Evolutionary conservation across 2,329 filamentous ascomycete genomes (phyloP).

Genomic region (Pseudogymnoascus sp.): DNA sequence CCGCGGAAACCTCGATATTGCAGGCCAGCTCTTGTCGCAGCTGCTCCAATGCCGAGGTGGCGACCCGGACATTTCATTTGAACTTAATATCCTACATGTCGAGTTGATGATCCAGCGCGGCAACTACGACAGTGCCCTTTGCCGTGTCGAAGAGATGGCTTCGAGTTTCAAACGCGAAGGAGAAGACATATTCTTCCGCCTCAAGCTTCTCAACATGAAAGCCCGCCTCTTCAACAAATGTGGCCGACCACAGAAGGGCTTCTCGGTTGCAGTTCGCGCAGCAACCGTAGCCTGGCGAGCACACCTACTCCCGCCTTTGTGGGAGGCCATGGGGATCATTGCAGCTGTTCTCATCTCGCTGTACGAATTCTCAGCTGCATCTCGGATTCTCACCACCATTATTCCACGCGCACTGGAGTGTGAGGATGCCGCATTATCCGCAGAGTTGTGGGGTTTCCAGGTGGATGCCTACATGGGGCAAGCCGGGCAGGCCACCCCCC

Average conservation of each 20-base stretch:
- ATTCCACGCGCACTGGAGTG: slow-evolving; percentile 58
- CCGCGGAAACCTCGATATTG: slow-evolving; percentile 47
- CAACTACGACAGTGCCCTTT: slow-evolving; percentile 45
- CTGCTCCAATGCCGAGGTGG: slow-evolving; percentile 36
- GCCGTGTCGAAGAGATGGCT: slow-evolving; percentile 45
- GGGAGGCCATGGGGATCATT: slow-evolving; percentile 51
- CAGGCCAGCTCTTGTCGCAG: slow-evolving; percentile 48
- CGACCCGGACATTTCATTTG: slow-evolving; percentile 49
- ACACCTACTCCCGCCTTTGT: slow-evolving; percentile 50
- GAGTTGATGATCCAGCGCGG: slow-evolving; percentile 49
- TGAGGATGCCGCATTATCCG: slow-evolving; percentile 48
- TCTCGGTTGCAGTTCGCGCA: slow-evolving; percentile 58
- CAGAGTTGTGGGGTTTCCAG: slow-evolving; percentile 50
- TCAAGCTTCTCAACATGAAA: slow-evolving; percentile 56
- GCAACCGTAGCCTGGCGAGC: slow-evolving; percentile 55
- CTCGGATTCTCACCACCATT: slow-evolving; percentile 49
- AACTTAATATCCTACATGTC: slow-evolving; percentile 52
- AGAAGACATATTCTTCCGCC: slow-evolving; percentile 53
- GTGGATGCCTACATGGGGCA: slow-evolving; percentile 59
- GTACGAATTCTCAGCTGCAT: slow-evolving; percentile 51
- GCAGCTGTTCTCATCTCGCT: slow-evolving; percentile 51
- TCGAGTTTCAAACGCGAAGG: slow-evolving; percentile 44
- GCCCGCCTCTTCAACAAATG: slow-evolving; percentile 51
- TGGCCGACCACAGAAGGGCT: slow-evolving; percentile 54
- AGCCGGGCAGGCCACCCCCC: slow-evolving; percentile 39